A percentile compares a stretch with the other conserved stretches of the same genome.
Conservation (phyloP, 78 protist species). For the Bigelowiella natans region DNA sequence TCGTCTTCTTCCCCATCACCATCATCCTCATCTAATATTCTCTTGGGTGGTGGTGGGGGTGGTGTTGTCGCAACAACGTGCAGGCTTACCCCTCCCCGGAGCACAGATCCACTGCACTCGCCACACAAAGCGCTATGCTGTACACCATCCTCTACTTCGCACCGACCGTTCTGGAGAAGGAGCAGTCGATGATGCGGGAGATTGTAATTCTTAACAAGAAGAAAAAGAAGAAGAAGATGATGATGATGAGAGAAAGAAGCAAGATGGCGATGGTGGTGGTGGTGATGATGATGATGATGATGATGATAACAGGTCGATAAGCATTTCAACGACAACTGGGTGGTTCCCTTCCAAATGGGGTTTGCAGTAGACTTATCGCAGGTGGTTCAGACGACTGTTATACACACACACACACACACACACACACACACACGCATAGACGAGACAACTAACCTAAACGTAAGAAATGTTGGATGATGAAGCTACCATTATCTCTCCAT, state of each 20-base stretch:
- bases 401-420: neutral
- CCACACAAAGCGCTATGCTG: slow-evolving; percentile 84
- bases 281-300: neutral
- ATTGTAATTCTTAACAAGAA: slow-evolving; percentile 63
- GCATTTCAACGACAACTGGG: slow-evolving; percentile 81
- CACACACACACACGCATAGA: neutral
- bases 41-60: too few relatives aligned
- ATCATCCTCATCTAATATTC: too few relatives aligned
- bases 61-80: too few relatives aligned
- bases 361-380: slow-evolving; percentile 65
- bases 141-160: slow-evolving; percentile 82
- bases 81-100: slow-evolving; percentile 84
- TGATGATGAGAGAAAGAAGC: neutral
- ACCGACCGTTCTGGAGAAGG: slow-evolving; percentile 41
- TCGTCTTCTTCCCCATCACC: too few relatives aligned
- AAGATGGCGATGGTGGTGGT: neutral
- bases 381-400: too few relatives aligned
- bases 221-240: neutral
- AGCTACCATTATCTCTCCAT: neutral
- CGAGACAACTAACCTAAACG: neutral
- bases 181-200: slow-evolving; percentile 81
- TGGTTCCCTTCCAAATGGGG: slow-evolving; percentile 88
- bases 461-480: neutral
- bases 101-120: slow-evolving; percentile 87
- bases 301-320: slow-evolving; percentile 43